A percentile compares a stretch with the other conserved stretches of the same genome.
Evolutionary conservation across 345 rosid genomes (phyloP).

Genomic region (Eucalyptus sideroxylon): DNA sequence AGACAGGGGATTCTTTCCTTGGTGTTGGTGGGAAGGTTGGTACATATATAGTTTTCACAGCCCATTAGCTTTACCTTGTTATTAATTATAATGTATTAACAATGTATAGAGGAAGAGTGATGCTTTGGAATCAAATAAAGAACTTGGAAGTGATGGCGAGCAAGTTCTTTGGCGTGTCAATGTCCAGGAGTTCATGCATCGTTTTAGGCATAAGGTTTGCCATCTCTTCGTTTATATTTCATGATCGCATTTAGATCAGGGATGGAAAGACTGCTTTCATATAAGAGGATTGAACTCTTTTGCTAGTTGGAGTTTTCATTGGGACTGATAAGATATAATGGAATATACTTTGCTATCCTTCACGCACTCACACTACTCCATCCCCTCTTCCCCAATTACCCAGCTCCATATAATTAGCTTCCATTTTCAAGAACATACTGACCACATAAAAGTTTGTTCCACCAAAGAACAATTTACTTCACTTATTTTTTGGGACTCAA

Average conservation of each 20-base stretch:
- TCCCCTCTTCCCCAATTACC: background rate
- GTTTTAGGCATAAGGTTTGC: constrained; percentile 76
- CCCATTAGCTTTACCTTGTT: background rate
- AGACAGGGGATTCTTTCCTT: background rate
- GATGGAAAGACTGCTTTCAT: background rate
- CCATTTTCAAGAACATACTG: background rate
- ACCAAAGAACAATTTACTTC: background rate
- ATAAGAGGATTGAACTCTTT: background rate
- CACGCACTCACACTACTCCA: background rate
- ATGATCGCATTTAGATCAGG: background rate
- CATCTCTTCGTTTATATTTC: background rate
- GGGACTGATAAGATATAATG: background rate
- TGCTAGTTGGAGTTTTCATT: background rate
- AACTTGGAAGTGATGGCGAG: constrained; percentile 12
- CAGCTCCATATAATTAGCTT: background rate
- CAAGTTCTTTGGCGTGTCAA: constrained; percentile 73
- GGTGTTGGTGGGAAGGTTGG: constrained; percentile 62
- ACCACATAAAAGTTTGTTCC: background rate
- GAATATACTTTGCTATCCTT: background rate
- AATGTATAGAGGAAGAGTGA: constrained; percentile 47
- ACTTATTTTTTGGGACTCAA: background rate
- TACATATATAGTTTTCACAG: background rate
- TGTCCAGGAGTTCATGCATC: constrained; percentile 62
- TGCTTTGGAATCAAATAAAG: constrained; percentile 19
- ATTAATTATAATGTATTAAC: background rate